These are phyloP conservation scores for Kwoniella botswanensis DNA, from an alignment of 768 basidiomycete species.

Conservation along the genomic window DNA sequence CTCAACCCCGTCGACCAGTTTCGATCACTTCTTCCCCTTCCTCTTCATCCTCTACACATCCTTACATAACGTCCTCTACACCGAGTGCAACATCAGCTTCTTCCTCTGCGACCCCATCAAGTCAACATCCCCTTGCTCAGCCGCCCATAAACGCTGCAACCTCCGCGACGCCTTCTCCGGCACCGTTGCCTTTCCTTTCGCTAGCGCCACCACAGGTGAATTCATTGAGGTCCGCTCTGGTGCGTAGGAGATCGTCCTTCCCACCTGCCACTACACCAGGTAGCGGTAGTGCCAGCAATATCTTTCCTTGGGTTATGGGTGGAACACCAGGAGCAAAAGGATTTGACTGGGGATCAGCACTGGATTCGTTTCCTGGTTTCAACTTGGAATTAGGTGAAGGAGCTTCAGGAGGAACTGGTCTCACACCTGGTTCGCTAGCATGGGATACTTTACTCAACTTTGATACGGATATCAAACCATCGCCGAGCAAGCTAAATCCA, in stretches of 20 bases:
- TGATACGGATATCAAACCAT: constrained; percentile 18
- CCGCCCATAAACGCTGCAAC: constrained; percentile 21
- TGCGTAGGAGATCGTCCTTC: constrained; percentile 42
- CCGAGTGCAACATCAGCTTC: constrained; percentile 15
- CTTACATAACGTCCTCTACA: not conserved
- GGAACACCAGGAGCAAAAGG: constrained; percentile 26
- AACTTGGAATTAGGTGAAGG: constrained; percentile 25
- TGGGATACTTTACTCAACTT: constrained; percentile 46
- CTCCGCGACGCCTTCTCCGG: constrained; percentile 5
- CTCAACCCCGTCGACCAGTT: constrained; percentile 14
- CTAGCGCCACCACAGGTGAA: constrained; percentile 27
- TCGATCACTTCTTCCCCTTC: constrained; percentile 2
- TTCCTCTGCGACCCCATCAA: constrained; percentile 8
- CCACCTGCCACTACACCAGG: constrained; percentile 33
- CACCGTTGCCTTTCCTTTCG: constrained; percentile 25
- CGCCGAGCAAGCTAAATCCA: constrained; percentile 4
- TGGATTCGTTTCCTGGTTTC: constrained; percentile 32
- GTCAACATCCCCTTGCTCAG: constrained; percentile 29
- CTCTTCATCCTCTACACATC: constrained; percentile 5
- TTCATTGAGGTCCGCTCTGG: constrained; percentile 19
- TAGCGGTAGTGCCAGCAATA: constrained; percentile 12
- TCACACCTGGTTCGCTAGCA: constrained; percentile 27
- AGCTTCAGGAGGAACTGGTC: not conserved
- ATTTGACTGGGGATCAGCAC: constrained; percentile 19
- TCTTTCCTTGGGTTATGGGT: constrained; percentile 28